Conservation (phyloP, 176 grass and related monocot species). For the Otatea glauca region DNA sequence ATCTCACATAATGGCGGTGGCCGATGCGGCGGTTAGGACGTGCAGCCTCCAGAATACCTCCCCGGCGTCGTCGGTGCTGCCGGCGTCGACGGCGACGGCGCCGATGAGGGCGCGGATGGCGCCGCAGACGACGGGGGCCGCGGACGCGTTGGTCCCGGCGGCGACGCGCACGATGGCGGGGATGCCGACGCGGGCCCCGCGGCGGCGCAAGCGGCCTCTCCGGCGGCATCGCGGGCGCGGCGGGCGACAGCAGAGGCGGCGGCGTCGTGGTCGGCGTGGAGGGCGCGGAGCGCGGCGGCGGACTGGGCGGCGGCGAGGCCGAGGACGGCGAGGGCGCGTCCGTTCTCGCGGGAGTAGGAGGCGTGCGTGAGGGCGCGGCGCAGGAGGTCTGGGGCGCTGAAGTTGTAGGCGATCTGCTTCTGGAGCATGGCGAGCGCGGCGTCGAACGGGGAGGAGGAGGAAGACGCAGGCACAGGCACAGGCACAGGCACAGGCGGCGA, state of each 20-base stretch:
- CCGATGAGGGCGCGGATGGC: slow-evolving; percentile 65
- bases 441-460: slow-evolving; percentile 52
- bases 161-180: slow-evolving; percentile 61
- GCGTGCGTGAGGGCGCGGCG: slow-evolving; percentile 71
- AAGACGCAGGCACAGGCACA: too few relatives aligned
- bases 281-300: slow-evolving; percentile 47
- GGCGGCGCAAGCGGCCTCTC: slow-evolving; percentile 43
- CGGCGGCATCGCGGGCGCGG: slow-evolving; percentile 29
- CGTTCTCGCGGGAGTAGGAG: slow-evolving; percentile 72
- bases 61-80: slow-evolving; percentile 45
- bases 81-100: slow-evolving; percentile 59
- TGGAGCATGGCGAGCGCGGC: slow-evolving; percentile 61
- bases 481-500: too few relatives aligned
- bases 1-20: slow-evolving; percentile 17
- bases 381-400: slow-evolving; percentile 51
- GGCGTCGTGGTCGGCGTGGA: slow-evolving; percentile 45
- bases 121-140: slow-evolving; percentile 50
- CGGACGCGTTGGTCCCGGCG: slow-evolving; percentile 39
- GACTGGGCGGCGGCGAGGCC: slow-evolving; percentile 61
- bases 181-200: slow-evolving; percentile 30
- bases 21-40: not conserved
- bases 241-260: slow-evolving; percentile 47
- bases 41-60: slow-evolving; percentile 63
- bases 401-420: slow-evolving; percentile 50
- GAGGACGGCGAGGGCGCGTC: slow-evolving; percentile 57